Evolutionary conservation across 768 basidiomycete species (phyloP), one percentile per base, ranked within the genome.

Genomic region (Lactifluus piperatus): DNA sequence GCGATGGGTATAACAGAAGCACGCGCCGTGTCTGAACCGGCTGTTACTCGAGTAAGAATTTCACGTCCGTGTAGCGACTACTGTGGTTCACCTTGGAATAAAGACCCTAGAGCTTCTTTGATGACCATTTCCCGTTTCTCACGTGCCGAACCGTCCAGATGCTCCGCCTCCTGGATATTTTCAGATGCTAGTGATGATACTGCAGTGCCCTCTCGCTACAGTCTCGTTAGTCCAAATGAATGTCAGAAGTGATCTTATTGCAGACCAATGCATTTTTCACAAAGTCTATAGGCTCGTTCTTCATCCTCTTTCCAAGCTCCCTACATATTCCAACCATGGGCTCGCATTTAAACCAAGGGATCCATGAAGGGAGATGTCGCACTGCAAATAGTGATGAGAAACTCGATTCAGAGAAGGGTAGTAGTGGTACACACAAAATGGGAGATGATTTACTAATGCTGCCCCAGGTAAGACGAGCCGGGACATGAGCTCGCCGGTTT

Each of bases 331-430:
- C 7, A 10, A 29, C 41, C 41, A 54, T 5, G 7, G 52, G 18
- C 5, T 54, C 52, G 20, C 44, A 54, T 32, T 41, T 56, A n/a
- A 60, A 8, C 32, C 32, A 41, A 26, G 58, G 58, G 2, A 60
- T 46, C 58, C 58, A 60, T 5, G 52, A 56, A 22, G 54, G 58
- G 11, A 60, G 41, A n/a, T 60, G 32, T 14, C 54, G 37, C 27
- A 60, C 59, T 60, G 20, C 11, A 11, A 8, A 32, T 14, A 7
- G 6, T 14, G 1, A n/a, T 60, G n/a, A 37, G 37, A 2, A n/a
- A n/a, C n/a, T 5, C 8, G 24, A 24, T 16, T 6, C 11, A 41
- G 2, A 22, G 30, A 32, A 32, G 3, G 30, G 7, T 32, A 24
- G 14, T 30, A 16, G 16, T 6, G 2, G 20, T 9, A 4, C 57